Percentiles rank a stretch among this genome's conserved stretches.
phyloP scores from a whole-genome alignment of 805 yeast species.

The Naumovozyma baii region DNA sequence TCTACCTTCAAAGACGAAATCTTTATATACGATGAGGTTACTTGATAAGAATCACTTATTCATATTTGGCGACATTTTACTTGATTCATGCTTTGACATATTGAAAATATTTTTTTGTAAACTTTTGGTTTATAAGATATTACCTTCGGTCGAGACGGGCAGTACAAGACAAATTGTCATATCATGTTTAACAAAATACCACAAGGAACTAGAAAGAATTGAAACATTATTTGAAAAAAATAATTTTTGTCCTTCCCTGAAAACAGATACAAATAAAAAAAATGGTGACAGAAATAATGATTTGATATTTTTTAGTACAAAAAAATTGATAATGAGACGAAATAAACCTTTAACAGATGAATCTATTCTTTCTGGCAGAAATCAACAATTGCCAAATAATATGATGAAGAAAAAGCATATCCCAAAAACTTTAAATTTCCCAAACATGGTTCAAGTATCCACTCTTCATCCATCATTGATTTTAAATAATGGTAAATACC shows the following conservation, averaged over 20 bases:
- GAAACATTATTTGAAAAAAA: background rate
- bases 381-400: slow-evolving; percentile 4
- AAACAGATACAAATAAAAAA: background rate
- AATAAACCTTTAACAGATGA: slow-evolving; percentile 9
- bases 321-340: slow-evolving; percentile 15
- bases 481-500: slow-evolving; percentile 16
- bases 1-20: slow-evolving; percentile 11
- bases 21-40: slow-evolving; percentile 5
- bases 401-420: background rate
- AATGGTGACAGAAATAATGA: background rate
- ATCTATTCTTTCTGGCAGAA: slow-evolving; percentile 10
- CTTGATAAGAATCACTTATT: slow-evolving; percentile 7
- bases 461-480: slow-evolving; percentile 14
- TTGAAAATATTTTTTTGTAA: slow-evolving; percentile 4
- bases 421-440: slow-evolving; percentile 6
- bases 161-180: background rate
- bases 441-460: slow-evolving; percentile 11
- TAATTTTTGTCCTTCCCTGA: background rate
- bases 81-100: slow-evolving; percentile 7
- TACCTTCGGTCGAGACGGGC: background rate
- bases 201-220: background rate
- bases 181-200: background rate
- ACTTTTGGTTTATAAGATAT: slow-evolving; percentile 2
- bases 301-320: slow-evolving; percentile 19
- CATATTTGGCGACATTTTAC: slow-evolving; percentile 6